phyloP scores from a whole-genome alignment of 164 flowering plant genomes.

The Euptelea pleiosperma region DNA sequence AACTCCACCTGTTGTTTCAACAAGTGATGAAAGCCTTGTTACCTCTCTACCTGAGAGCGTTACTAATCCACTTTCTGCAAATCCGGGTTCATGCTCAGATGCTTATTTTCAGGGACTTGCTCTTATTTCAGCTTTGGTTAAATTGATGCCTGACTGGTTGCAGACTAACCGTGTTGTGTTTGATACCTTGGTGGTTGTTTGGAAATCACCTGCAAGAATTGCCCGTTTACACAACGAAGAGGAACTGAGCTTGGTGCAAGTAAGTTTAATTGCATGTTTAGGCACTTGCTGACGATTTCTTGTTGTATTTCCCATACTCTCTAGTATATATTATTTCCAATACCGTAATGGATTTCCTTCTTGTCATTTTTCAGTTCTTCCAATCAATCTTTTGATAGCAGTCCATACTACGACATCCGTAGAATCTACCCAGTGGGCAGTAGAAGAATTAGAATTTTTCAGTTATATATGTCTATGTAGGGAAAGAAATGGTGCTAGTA shows the following conservation, averaged over 20 bases:
- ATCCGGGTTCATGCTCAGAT: conserved; percentile 44
- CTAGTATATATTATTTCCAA: neutral
- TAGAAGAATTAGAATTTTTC: too few species aligned
- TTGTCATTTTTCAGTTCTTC: too few species aligned
- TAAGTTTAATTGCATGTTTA: conserved; percentile 28
- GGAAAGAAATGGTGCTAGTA: too few species aligned
- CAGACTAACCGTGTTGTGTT: conserved; percentile 75
- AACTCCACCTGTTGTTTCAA: conserved; percentile 31
- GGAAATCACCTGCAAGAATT: conserved; percentile 94
- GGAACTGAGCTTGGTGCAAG: conserved; percentile 86
- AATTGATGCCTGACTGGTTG: conserved; percentile 91
- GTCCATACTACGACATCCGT: too few species aligned
- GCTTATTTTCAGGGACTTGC: conserved; percentile 95
- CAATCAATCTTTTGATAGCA: too few species aligned
- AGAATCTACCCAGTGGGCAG: too few species aligned
- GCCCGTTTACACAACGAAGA: conserved; percentile 88
- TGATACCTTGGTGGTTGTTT: conserved; percentile 78
- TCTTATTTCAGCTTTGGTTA: conserved; percentile 74
- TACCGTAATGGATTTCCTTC: too few species aligned
- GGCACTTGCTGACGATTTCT: neutral
- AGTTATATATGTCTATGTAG: too few species aligned
- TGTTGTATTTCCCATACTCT: neutral
- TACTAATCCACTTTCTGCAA: conserved; percentile 29
- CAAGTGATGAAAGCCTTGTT: conserved; percentile 46
- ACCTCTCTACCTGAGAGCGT: conserved; percentile 39